Percentiles rank a stretch among this genome's conserved stretches.
Evolutionary conservation across 345 rosid genomes (phyloP).

Genomic region (Pugionium cornutum): DNA sequence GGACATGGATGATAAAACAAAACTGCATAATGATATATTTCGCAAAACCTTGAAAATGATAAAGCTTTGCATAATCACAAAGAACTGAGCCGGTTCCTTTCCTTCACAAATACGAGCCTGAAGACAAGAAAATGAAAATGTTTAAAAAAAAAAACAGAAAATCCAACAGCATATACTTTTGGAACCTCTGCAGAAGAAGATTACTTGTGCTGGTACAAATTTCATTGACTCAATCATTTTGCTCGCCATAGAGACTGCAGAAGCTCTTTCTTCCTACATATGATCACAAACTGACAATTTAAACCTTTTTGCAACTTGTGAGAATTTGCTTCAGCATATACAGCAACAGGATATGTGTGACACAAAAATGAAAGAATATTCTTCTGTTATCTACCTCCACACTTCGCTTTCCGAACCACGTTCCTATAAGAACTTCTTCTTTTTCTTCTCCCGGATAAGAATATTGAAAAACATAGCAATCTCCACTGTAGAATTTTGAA

Average conservation of each 20-base stretch:
- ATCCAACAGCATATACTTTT: constrained; percentile 6
- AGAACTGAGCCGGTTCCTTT: constrained; percentile 88
- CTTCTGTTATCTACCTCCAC: constrained; percentile 57
- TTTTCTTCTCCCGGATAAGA: constrained; percentile 91
- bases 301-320: constrained; percentile 3
- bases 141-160: constrained; percentile 18
- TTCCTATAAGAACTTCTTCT: constrained; percentile 87
- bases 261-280: constrained; percentile 77
- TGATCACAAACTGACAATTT: constrained; percentile 16
- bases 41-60: constrained; percentile 79
- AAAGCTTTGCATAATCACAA: constrained; percentile 85
- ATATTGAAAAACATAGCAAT: constrained; percentile 92
- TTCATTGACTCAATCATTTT: constrained; percentile 92
- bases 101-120: constrained; percentile 95
- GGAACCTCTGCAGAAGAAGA: constrained; percentile 24
- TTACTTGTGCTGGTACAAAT: constrained; percentile 79
- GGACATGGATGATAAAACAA: constrained; percentile 9
- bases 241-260: constrained; percentile 73
- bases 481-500: constrained; percentile 86
- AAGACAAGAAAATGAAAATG: constrained; percentile 36
- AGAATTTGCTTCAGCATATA: neutral
- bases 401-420: constrained; percentile 92
- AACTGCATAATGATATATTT: constrained; percentile 8
- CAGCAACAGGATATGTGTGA: neutral
- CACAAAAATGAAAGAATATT: neutral